Evolutionary conservation across 208 protist genomes (phyloP).

Genomic region (Porcisia deanei): DNA sequence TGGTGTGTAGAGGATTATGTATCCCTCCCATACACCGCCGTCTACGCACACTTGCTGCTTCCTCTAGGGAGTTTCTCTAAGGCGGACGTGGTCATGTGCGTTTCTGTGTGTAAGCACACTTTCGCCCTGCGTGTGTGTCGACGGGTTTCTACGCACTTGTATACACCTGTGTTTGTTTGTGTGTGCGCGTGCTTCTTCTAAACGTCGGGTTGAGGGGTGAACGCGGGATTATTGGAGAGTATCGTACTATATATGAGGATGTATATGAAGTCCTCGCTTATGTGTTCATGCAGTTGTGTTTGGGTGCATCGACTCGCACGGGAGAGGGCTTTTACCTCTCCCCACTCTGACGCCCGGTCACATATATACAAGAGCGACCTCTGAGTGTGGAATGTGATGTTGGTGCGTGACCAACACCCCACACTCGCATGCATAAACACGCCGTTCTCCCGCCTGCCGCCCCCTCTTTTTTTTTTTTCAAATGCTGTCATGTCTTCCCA

Average conservation of each 20-base stretch:
- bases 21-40: no score
- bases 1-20: no score
- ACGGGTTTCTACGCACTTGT: background rate
- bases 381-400: background rate
- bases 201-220: background rate
- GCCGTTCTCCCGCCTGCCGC: background rate
- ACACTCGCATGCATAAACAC: background rate
- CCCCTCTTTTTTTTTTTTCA: no score
- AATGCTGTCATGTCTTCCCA: background rate
- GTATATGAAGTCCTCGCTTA: background rate
- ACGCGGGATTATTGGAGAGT: background rate
- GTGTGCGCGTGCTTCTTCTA: background rate
- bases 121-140: background rate
- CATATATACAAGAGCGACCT: background rate
- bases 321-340: background rate
- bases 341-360: background rate
- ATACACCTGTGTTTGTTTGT: background rate
- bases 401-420: background rate
- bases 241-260: background rate
- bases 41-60: no score
- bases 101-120: background rate
- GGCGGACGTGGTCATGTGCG: no score
- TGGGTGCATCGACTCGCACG: background rate
- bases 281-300: background rate
- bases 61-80: no score